Base-by-base conservation (phyloP, 2,329 filamentous ascomycete species). In the Penicillium sp. region DNA sequence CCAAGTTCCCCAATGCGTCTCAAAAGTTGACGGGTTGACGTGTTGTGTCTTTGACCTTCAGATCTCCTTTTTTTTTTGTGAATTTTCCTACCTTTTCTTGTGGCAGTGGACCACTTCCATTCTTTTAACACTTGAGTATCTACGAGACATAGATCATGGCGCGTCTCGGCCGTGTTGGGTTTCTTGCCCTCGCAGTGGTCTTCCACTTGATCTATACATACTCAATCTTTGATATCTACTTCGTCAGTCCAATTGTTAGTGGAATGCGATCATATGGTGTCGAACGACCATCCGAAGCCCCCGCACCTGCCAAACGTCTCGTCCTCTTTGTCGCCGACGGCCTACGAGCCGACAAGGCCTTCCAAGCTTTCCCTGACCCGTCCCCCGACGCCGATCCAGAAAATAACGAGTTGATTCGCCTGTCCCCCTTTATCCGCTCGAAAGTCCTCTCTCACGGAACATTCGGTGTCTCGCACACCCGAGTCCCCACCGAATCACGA, bases 171-270 rank as follows among this genome's bases (percentile, higher is more conserved):
- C 91, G 93, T 72, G 85, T 90, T 71, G 88, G 88, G 72, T 97
- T 99, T 74, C 78, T 97, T 75, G 87, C 89, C 73, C 85, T 96
- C 72, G 94, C 94, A 67, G 84, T 97, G 72, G 79, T 93, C 60
- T 99, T 99, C 74, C 95, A 99, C 77, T 75, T 97, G 54, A 85
- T 96, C 64, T 99, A 99, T 75, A 89, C 96, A 56, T 90, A 89
- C 73, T 96, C 92, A 59, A 97, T 97, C 70, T 99, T 99, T 78
- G 93, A 97, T 75, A 94, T 97, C 63, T 97, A 99, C 78, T 99
- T 99, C 73, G 92, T 97, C 72, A 97, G 92, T 73, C 94, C 94
- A 23, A 94, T 99, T 67, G 94, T 97, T 54, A 90, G 89, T 80
- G 94, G 94, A 71, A 99, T 99, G 94, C 86, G 84, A 70, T 84